Conservation (phyloP, 2,329 filamentous ascomycete species). For the Eutypa lata region DNA sequence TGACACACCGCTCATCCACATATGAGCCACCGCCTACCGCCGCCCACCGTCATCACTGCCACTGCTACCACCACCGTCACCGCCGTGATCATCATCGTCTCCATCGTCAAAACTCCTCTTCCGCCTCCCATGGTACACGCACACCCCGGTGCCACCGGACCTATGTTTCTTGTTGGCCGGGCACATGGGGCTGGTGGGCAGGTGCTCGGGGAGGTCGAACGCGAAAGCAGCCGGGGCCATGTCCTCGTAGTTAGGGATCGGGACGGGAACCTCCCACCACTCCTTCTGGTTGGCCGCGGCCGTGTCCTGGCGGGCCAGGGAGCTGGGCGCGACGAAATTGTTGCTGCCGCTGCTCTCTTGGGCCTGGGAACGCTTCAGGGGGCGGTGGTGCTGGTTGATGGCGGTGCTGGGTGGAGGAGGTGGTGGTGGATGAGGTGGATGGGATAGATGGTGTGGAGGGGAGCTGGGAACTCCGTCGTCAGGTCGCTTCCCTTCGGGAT, state of each 20-base stretch:
- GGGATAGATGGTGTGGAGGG: no score
- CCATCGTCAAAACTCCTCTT: conserved; percentile 9
- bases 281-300: conserved; percentile 14
- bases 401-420: no score
- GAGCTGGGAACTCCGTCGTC: no score
- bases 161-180: conserved; percentile 44
- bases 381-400: no score
- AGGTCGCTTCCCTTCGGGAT: no score
- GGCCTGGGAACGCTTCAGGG: no score
- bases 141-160: conserved; percentile 45
- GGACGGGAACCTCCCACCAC: conserved; percentile 29
- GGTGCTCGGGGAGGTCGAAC: conserved; percentile 49
- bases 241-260: conserved; percentile 20
- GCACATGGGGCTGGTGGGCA: conserved; percentile 50
- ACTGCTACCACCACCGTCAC: neutral
- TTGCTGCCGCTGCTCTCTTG: no score
- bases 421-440: no score
- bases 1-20: no score
- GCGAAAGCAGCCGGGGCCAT: conserved; percentile 33
- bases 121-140: conserved; percentile 46
- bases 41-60: neutral
- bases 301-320: no score
- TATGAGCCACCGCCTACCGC: no score
- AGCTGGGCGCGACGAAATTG: no score
- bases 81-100: neutral